These are phyloP conservation scores for Daldinia grandis DNA, from an alignment of 495 filamentous ascomycete species.

Conservation along the genomic window DNA sequence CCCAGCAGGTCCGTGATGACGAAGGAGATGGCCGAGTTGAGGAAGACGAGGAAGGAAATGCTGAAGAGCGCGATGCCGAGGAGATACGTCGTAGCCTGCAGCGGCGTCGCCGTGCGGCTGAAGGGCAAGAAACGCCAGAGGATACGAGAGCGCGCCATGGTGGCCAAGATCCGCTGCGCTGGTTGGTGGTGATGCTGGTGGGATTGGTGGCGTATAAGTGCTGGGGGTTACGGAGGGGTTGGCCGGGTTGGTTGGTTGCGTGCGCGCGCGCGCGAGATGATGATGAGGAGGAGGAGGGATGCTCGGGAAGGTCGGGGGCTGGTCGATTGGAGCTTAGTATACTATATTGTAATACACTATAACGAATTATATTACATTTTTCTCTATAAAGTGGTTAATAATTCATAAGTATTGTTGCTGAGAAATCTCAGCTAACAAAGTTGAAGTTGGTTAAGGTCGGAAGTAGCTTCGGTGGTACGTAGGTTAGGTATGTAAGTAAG, in stretches of 20 bases:
- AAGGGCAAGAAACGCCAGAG: conserved; percentile 63
- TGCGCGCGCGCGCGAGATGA: background rate
- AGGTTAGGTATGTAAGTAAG: background rate
- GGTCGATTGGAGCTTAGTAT: conserved; percentile 13
- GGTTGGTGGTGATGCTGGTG: conserved; percentile 1
- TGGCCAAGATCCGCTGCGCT: conserved; percentile 8
- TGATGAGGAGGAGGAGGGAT: background rate
- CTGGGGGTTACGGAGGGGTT: conserved; percentile 23
- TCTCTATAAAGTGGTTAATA: conserved; percentile 5
- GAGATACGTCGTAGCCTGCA: conserved; percentile 86
- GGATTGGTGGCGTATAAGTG: conserved; percentile 4
- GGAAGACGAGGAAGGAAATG: conserved; percentile 96
- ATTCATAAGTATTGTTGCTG: conserved; percentile 10
- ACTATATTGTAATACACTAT: conserved; percentile 8
- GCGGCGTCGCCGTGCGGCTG: conserved; percentile 65
- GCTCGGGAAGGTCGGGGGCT: conserved; percentile 19
- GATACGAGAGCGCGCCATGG: conserved; percentile 34
- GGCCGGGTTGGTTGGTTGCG: conserved; percentile 1
- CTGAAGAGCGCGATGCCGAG: conserved; percentile 91
- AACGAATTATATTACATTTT: conserved; percentile 31
- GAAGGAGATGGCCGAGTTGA: conserved; percentile 93
- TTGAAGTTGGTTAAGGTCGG: conserved; percentile 4
- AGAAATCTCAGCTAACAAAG: conserved; percentile 9
- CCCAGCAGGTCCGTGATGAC: conserved; percentile 92
- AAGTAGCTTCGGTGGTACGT: background rate